Conservation (phyloP, 208 protist genomes). For the Tritrichomonas musculus region DNA sequence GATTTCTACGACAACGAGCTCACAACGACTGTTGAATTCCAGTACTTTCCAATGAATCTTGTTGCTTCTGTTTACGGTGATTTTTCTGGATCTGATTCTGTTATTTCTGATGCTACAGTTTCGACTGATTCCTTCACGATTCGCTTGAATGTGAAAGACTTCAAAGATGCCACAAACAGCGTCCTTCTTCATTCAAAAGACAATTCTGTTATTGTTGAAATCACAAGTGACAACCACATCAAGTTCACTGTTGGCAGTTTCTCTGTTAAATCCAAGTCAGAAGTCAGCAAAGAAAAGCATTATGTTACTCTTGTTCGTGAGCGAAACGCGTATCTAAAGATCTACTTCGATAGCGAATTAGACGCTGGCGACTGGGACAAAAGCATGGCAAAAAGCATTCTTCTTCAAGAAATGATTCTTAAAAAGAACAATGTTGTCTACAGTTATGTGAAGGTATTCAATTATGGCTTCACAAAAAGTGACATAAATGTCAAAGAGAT, state of each 20-base stretch:
- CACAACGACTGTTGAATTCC: not conserved
- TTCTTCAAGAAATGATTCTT: not conserved
- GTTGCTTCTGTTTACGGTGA: not conserved
- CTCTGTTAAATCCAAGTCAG: not conserved
- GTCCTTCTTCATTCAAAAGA: not conserved
- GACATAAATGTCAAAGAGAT: not conserved
- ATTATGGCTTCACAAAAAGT: not conserved
- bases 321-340: not conserved
- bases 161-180: not conserved
- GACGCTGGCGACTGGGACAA: not conserved
- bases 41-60: not conserved
- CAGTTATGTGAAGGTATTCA: not conserved
- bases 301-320: not conserved
- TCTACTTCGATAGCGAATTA: not conserved
- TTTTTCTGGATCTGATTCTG: not conserved
- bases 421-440: too few species aligned
- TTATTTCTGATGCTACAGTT: not conserved
- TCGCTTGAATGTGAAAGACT: not conserved
- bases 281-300: not conserved
- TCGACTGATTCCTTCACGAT: not conserved
- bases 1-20: not conserved
- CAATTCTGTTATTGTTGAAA: too few species aligned
- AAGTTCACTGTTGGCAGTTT: not conserved
- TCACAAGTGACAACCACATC: not conserved
- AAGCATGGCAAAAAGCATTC: too few species aligned